A percentile compares a stretch with the other conserved stretches of the same genome.
These are phyloP conservation scores for Kwoniella shivajii DNA, from an alignment of 1,284 basidiomycete genomes.

Conservation along the genomic window DNA sequence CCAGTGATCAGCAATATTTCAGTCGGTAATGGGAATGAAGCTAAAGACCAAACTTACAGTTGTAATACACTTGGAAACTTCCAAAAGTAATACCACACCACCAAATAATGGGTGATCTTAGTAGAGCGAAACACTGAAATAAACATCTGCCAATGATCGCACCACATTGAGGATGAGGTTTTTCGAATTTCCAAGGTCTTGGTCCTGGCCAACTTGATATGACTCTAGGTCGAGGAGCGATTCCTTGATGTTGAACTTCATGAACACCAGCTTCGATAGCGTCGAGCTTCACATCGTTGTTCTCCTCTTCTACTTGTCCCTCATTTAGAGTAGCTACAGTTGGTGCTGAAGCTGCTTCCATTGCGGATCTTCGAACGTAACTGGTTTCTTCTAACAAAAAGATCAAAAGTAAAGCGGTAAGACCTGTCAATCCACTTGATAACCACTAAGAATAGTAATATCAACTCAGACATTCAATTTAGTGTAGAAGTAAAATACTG, in stretches of 20 bases:
- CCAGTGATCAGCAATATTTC: no score
- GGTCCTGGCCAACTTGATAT: slow-evolving; percentile 15
- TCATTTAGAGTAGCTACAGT: no score
- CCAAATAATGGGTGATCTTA: no score
- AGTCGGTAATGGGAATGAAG: no score
- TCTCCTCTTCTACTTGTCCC: not conserved
- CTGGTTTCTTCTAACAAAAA: slow-evolving; percentile 34
- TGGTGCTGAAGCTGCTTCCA: not conserved
- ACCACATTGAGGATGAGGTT: not conserved
- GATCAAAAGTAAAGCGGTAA: slow-evolving; percentile 27
- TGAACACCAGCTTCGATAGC: not conserved
- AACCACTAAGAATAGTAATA: slow-evolving; percentile 17
- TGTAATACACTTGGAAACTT: no score
- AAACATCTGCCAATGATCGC: slow-evolving; percentile 11
- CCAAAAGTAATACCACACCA: no score
- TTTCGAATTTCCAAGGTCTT: slow-evolving; percentile 8
- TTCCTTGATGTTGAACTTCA: no score
- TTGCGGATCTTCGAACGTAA: slow-evolving; percentile 13
- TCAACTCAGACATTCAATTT: not conserved
- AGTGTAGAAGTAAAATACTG: slow-evolving; percentile 1
- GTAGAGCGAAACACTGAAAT: slow-evolving; percentile 1
- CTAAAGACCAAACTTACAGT: no score
- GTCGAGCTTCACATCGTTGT: not conserved
- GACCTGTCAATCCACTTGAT: slow-evolving; percentile 14
- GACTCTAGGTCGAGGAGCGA: no score